A percentile compares a stretch with the other conserved stretches of the same genome.
Evolutionary conservation across 2,329 filamentous ascomycete genomes (phyloP).

Genomic region (Pestalotiopsis sp.): DNA sequence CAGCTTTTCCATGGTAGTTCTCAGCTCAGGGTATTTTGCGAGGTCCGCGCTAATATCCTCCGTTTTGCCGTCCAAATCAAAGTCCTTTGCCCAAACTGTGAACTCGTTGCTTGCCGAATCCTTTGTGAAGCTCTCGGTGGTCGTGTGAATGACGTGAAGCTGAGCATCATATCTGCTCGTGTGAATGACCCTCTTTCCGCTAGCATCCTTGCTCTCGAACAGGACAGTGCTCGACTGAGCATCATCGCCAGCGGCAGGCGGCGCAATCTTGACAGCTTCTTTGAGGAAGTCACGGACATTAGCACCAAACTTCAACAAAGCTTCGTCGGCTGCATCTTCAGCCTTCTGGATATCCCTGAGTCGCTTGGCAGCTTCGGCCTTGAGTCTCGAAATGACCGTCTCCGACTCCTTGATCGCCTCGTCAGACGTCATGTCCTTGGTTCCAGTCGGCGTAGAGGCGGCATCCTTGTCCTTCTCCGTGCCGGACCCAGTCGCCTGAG

Average conservation of each 20-base stretch:
- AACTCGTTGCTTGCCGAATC: slow-evolving; percentile 79
- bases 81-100: slow-evolving; percentile 68
- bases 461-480: slow-evolving; percentile 36
- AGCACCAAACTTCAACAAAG: slow-evolving; percentile 84
- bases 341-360: slow-evolving; percentile 88
- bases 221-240: slow-evolving; percentile 64
- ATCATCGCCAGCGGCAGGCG: slow-evolving; percentile 57
- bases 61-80: slow-evolving; percentile 83
- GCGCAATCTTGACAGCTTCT: slow-evolving; percentile 86
- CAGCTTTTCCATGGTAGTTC: slow-evolving; percentile 88
- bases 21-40: slow-evolving; percentile 81
- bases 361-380: slow-evolving; percentile 75
- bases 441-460: slow-evolving; percentile 45
- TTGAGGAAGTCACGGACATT: slow-evolving; percentile 88
- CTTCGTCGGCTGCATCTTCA: slow-evolving; percentile 95
- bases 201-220: slow-evolving; percentile 91
- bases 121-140: slow-evolving; percentile 75
- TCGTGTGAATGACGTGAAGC: slow-evolving; percentile 91
- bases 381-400: slow-evolving; percentile 74
- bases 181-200: slow-evolving; percentile 91
- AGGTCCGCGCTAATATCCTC: slow-evolving; percentile 79
- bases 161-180: slow-evolving; percentile 93
- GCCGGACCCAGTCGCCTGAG: slow-evolving; percentile 24
- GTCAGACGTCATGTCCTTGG: slow-evolving; percentile 39
- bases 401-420: slow-evolving; percentile 50